Base-by-base conservation (phyloP, 768 basidiomycete genomes). In the Cytidiella melzeri region DNA sequence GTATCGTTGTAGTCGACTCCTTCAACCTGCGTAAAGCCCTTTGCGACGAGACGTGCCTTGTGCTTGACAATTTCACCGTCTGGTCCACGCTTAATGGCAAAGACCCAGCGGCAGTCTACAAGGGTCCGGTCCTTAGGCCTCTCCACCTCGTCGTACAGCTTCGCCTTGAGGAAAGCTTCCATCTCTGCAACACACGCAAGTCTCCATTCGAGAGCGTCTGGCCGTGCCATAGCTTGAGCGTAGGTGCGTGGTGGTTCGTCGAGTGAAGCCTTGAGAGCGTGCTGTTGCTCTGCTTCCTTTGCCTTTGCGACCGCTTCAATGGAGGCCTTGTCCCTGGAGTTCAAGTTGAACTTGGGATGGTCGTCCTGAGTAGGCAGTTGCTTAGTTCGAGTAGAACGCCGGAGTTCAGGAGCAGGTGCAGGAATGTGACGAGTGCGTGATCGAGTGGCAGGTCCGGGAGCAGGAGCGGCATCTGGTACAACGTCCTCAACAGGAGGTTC, bases 1-100 rank as follows among this genome's bases (percentile, higher is more conserved):
- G 60, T 63, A 26, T 63, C 43, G 47, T 39, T 39, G 51, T 55
- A 65, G 48, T 65, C 57, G 30, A 55, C 26, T 13, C 65, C 61
- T 3, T 48, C 54, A 2, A 63, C 53, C 44, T 70, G 69, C 2
- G 56, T 49, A 54, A 55, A 66, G 1, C 70, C 69, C 27, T 60
- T 54, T 0, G 66, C 62, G 24, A 50, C 49, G 36, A 50, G 49
- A 13, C 30, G 49, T 10, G 49, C 49, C 12, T 42, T 41, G n/a
- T 44, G 36, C 18, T 20, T 21, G 2, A 42, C 21, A n/a, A 37
- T 24, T 6, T 20, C 12, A 19, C 27, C 34, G 19, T 10, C 15
- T n/a, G 6, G 27, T 13, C 44, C 49, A 20, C 27, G 12, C 36
- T 51, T 50, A 15, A 34, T 44, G 15, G 18, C 13, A 39, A 24